Conservation (phyloP, 2,329 filamentous ascomycete species). For the Plenodomus biglobosus region DNA sequence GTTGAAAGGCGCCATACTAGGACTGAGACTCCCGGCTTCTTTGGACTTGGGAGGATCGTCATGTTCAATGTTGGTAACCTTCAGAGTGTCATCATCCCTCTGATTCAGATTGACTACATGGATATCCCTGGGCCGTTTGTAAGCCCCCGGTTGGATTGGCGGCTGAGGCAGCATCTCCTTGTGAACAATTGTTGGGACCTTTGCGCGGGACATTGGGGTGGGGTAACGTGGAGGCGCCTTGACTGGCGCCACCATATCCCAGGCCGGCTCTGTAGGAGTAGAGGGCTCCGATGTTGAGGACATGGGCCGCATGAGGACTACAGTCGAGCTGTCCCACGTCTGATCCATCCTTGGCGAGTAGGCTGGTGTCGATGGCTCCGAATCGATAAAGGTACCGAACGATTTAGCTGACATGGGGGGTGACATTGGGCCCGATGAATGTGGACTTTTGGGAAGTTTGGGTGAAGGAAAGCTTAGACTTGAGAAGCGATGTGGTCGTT, state of each 20-base stretch:
- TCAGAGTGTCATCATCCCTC: slow-evolving; percentile 18
- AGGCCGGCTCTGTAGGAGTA: slow-evolving; percentile 34
- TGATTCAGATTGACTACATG: slow-evolving; percentile 12
- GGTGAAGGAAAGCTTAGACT: slow-evolving; percentile 20
- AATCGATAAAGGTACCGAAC: slow-evolving; percentile 43
- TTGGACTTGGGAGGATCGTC: slow-evolving; percentile 8
- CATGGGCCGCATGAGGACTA: slow-evolving; percentile 33
- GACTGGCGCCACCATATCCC: slow-evolving; percentile 36
- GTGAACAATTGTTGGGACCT: slow-evolving; percentile 6
- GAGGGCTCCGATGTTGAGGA: slow-evolving; percentile 29
- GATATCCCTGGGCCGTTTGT: slow-evolving; percentile 4
- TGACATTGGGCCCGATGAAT: slow-evolving; percentile 29
- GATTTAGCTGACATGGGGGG: slow-evolving; percentile 42
- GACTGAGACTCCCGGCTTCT: slow-evolving; percentile 13
- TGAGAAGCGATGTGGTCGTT: slow-evolving; percentile 35
- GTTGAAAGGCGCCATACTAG: slow-evolving; percentile 24
- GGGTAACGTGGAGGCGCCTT: slow-evolving; percentile 9
- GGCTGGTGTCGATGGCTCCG: slow-evolving; percentile 42
- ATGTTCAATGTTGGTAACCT: slow-evolving; percentile 16
- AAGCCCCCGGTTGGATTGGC: slow-evolving; percentile 8
- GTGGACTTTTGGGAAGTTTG: slow-evolving; percentile 23
- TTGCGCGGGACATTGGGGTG: slow-evolving; percentile 3
- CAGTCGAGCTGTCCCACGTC: slow-evolving; percentile 32
- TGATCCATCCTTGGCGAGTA: slow-evolving; percentile 34
- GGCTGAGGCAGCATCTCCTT: slow-evolving; percentile 21